Percentiles rank a stretch among this genome's conserved stretches.
These are phyloP conservation scores for Castanea sativa DNA, from an alignment of 306 rosid genomes.

Conservation along the genomic window DNA sequence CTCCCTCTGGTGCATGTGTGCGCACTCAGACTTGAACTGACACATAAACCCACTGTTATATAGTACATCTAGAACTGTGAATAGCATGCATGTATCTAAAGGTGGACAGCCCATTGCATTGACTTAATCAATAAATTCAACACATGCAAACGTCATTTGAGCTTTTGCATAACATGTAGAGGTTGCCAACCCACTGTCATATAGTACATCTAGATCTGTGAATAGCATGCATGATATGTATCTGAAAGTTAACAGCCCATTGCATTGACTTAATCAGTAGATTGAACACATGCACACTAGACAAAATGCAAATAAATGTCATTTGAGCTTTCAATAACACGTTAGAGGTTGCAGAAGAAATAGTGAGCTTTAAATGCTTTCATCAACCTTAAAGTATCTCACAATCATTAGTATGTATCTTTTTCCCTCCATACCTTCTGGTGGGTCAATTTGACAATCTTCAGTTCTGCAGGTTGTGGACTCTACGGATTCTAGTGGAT, in stretches of 20 bases:
- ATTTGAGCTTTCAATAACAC: not conserved
- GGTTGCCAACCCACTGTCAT: not conserved
- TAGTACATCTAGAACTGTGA: not conserved
- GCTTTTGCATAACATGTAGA: not conserved
- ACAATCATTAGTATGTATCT: not conserved
- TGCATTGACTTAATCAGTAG: not conserved
- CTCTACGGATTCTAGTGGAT: conserved; percentile 68
- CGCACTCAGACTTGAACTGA: too few species aligned
- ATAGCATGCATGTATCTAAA: not conserved
- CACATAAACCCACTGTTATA: not conserved
- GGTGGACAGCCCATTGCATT: not conserved
- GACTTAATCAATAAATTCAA: not conserved
- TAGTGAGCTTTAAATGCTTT: not conserved
- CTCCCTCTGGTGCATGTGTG: not conserved
- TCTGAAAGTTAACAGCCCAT: not conserved
- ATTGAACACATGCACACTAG: not conserved
- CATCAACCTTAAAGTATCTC: not conserved
- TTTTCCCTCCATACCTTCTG: conserved; percentile 5
- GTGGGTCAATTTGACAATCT: conserved; percentile 13
- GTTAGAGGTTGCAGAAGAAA: not conserved
- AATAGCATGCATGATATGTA: not conserved
- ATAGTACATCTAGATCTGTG: not conserved
- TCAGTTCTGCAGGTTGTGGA: conserved; percentile 66
- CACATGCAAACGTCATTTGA: too few species aligned
- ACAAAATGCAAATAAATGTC: not conserved